These are phyloP conservation scores for Fagus sylvatica DNA, from an alignment of 306 rosid species.

Conservation along the genomic window DNA sequence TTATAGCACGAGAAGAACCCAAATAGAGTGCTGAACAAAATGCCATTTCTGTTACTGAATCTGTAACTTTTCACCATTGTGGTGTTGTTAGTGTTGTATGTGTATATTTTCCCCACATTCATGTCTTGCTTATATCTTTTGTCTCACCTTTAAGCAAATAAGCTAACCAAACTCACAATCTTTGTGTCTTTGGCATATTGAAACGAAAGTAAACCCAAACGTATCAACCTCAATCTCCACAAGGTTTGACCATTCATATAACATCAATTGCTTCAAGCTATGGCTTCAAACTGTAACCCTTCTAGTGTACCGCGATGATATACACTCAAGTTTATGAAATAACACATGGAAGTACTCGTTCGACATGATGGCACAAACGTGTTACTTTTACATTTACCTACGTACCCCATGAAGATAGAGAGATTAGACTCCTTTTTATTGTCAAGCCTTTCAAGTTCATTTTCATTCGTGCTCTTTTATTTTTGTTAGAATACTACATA, in stretches of 20 bases:
- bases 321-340: neutral
- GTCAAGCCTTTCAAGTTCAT: no score
- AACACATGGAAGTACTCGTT: neutral
- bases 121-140: no score
- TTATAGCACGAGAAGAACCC: constrained; percentile 18
- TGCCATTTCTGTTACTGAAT: neutral
- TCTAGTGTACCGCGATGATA: neutral
- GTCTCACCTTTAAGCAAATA: no score
- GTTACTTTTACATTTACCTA: no score
- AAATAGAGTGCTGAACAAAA: neutral
- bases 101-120: neutral
- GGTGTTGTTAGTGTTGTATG: neutral
- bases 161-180: no score
- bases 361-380: neutral
- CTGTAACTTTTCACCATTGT: neutral
- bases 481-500: no score
- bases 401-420: no score
- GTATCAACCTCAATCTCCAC: neutral
- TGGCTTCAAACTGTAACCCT: neutral
- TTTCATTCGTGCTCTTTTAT: no score
- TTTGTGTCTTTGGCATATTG: neutral
- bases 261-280: neutral
- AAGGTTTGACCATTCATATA: neutral
- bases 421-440: no score
- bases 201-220: no score